Conservation (phyloP, 2,329 filamentous ascomycete species). For the Pseudocercospora cruenta region DNA sequence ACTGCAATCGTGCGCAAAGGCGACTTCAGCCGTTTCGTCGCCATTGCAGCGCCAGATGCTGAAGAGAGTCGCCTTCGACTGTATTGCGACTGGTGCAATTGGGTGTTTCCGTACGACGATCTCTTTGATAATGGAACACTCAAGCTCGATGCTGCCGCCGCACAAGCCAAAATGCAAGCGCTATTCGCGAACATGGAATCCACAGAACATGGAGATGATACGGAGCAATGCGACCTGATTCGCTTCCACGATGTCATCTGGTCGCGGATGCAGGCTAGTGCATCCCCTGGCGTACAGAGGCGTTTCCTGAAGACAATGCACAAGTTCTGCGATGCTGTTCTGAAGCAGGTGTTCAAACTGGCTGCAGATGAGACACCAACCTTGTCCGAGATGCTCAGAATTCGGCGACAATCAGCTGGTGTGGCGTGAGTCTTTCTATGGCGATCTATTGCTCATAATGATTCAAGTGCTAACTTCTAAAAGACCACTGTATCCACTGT, state of each 20-base stretch:
- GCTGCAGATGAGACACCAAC: background rate
- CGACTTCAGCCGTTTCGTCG: conserved; percentile 1
- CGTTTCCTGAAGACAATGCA: background rate
- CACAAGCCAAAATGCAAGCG: background rate
- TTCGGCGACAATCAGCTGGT: background rate
- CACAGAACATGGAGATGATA: background rate
- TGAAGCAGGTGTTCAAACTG: background rate
- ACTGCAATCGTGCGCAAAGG: background rate
- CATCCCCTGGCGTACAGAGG: background rate
- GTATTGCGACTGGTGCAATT: conserved; percentile 10
- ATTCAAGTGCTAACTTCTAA: too few relatives aligned
- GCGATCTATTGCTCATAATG: too few relatives aligned
- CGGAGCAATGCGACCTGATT: conserved; percentile 1
- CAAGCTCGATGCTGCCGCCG: background rate
- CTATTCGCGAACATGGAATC: background rate
- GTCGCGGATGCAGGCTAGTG: background rate
- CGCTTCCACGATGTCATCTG: background rate
- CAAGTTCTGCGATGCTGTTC: background rate
- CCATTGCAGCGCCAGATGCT: conserved; percentile 7
- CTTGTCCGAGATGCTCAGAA: background rate
- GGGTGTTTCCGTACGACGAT: conserved; percentile 12
- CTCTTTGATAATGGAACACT: conserved; percentile 14
- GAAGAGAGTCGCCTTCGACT: background rate
- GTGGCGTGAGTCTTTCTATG: too few relatives aligned
- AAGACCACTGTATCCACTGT: background rate